Base-by-base conservation (phyloP, 2,329 filamentous ascomycete species). In the Chaetomiaceae sp. region DNA sequence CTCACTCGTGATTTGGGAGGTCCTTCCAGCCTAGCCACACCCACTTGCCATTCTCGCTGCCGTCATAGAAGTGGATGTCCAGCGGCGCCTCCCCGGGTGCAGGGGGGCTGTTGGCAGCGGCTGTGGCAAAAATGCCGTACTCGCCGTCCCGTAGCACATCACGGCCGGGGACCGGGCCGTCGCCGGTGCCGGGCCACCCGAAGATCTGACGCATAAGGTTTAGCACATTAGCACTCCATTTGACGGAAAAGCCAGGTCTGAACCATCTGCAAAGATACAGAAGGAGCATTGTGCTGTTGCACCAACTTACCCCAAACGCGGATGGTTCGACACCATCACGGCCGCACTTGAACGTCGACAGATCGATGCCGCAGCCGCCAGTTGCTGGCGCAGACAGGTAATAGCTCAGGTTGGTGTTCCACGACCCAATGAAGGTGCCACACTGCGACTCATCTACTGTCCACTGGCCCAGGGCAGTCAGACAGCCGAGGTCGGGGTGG, bases 401-500 rank as follows among this genome's bases (percentile, higher is more conserved):
- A 29, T 39, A 48, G 19, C 29, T 39, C 26, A 11, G 18, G 15
- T 33, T 18, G 26, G 14, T 15, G 33, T 30, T 10, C 14, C 3
- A 19, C 24, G 18, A 7, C 7, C 42, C 39, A 2, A 6, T n/a
- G 17, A 53, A 53, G 10, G 20, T 7, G 11, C 45, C 50, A 33
- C 50, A 53, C 11, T 24, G 38, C 1, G 42, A 8, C 42, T 53
- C 48, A 33, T 50, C 30, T 11, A 29, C 34, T 10, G 50, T 53
- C 50, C 45, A 53, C 22, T 47, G 38, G 12, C 50, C 50, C 2
- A 14, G 17, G 12, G 17, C 17, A n/a, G 50, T 53, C 26, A 53
- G 26, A 30, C 50, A 53, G 17, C 50, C 50, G 1, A 53, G 42
- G 32, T 53, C 50, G 1, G 34, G 36, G 22, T 48, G 29, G 19